Conservation (phyloP, 2,329 filamentous ascomycete species). For the Fusarium scirpi region DNA sequence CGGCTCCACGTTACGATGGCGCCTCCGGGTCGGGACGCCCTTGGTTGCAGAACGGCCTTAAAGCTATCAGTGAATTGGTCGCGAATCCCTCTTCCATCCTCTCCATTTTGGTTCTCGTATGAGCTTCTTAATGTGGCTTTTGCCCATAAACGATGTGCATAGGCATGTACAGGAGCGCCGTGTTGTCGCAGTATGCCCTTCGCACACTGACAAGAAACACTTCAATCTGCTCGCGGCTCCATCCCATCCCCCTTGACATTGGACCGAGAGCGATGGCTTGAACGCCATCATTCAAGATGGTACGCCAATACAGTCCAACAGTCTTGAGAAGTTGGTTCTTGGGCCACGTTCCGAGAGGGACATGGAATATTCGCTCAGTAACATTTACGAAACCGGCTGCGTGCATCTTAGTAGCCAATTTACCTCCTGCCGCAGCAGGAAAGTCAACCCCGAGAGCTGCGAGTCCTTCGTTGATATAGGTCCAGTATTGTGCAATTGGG, state of each 20-base stretch:
- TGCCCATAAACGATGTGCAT: conserved; percentile 67
- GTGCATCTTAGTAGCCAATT: conserved; percentile 59
- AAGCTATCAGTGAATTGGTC: background rate
- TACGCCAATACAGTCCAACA: conserved; percentile 65
- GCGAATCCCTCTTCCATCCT: conserved; percentile 3
- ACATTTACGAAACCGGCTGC: conserved; percentile 66
- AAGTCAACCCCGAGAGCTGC: conserved; percentile 60
- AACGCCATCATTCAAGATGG: conserved; percentile 62
- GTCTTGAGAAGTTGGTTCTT: conserved; percentile 63
- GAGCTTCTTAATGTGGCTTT: conserved; percentile 54
- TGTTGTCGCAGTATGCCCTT: conserved; percentile 61
- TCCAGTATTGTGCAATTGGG: conserved; percentile 61
- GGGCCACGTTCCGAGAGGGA: conserved; percentile 68
- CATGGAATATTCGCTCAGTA: conserved; percentile 61
- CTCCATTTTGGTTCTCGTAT: background rate
- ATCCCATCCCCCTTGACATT: conserved; percentile 62
- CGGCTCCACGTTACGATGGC: conserved; percentile 7
- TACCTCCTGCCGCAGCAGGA: conserved; percentile 56
- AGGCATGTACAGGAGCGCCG: conserved; percentile 65
- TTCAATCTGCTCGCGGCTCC: conserved; percentile 62
- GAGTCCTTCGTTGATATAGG: conserved; percentile 59
- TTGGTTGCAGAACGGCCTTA: background rate
- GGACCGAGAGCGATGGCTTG: conserved; percentile 65
- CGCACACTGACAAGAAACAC: conserved; percentile 61
- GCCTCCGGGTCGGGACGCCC: background rate